A percentile compares a stretch with the other conserved stretches of the same genome.
Evolutionary conservation across 2,329 filamentous ascomycete species (phyloP).

Genomic region (Aspergillus japonicus): DNA sequence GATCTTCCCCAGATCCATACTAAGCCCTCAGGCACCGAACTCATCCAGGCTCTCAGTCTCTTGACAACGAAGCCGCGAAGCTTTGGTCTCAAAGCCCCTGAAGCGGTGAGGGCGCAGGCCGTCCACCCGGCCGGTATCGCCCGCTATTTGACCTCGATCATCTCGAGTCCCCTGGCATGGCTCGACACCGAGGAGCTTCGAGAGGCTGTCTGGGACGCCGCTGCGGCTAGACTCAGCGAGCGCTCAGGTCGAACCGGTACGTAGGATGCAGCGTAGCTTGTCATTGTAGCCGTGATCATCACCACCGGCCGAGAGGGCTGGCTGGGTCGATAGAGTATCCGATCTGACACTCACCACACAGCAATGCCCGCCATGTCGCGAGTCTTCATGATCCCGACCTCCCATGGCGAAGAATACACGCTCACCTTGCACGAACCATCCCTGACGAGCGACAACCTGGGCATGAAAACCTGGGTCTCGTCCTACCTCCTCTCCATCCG

Average conservation of each 20-base stretch:
- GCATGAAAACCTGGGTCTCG: slow-evolving; percentile 93
- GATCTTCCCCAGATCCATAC: slow-evolving; percentile 83
- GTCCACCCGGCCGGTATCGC: slow-evolving; percentile 44
- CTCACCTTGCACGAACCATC: slow-evolving; percentile 81
- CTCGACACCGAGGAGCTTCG: slow-evolving; percentile 44
- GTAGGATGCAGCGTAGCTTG: slow-evolving; percentile 12
- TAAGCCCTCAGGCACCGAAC: slow-evolving; percentile 63
- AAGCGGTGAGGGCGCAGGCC: slow-evolving; percentile 29
- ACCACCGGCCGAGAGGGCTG: not conserved
- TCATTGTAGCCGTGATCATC: not conserved
- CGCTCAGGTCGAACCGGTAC: slow-evolving; percentile 73
- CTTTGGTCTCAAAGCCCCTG: slow-evolving; percentile 32
- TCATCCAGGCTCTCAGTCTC: slow-evolving; percentile 65
- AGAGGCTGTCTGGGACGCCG: slow-evolving; percentile 65
- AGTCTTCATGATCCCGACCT: slow-evolving; percentile 56
- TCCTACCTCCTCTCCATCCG: slow-evolving; percentile 80
- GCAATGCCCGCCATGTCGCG: slow-evolving; percentile 65
- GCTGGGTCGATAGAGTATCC: not conserved
- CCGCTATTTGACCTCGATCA: slow-evolving; percentile 48
- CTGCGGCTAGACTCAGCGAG: slow-evolving; percentile 77
- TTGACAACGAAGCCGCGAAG: slow-evolving; percentile 64
- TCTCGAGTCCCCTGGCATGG: slow-evolving; percentile 47
- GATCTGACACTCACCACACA: slow-evolving; percentile 17
- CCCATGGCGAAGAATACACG: slow-evolving; percentile 52
- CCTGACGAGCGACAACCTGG: slow-evolving; percentile 81